These are phyloP conservation scores for Akanthomyces dipterigenus DNA, from an alignment of 2,329 filamentous ascomycete species.

Conservation along the genomic window DNA sequence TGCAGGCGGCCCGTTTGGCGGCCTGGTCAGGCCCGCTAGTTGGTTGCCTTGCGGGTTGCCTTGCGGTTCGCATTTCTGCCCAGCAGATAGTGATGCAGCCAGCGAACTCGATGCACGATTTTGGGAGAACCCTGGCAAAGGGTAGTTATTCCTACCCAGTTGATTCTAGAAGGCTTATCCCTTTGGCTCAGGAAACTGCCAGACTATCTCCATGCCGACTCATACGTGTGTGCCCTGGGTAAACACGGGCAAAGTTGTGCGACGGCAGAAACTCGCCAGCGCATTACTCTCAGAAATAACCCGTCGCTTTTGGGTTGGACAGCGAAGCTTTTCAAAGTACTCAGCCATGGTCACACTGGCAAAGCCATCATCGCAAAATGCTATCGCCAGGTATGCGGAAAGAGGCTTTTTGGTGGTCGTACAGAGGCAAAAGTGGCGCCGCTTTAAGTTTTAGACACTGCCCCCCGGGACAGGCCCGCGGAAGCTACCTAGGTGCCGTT, in stretches of 20 bases:
- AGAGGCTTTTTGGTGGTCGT: no score
- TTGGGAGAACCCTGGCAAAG: not conserved
- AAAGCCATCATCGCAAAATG: not conserved
- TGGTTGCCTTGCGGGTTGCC: slow-evolving; percentile 4
- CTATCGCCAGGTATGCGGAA: not conserved
- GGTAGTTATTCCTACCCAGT: not conserved
- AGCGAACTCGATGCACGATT: not conserved
- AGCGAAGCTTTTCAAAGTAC: not conserved
- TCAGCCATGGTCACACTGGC: not conserved
- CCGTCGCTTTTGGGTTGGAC: not conserved
- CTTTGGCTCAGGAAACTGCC: not conserved
- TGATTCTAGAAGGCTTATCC: not conserved
- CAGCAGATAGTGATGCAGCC: not conserved
- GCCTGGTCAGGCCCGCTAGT: not conserved
- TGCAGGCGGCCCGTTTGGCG: slow-evolving; percentile 8
- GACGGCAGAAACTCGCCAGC: not conserved
- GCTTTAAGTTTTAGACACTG: not conserved
- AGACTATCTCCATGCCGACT: not conserved
- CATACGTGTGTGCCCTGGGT: not conserved
- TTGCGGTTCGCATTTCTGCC: slow-evolving; percentile 2
- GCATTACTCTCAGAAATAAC: not conserved
- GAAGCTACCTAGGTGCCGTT: not conserved
- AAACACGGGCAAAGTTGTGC: not conserved
- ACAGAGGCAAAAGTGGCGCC: not conserved
- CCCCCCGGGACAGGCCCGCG: not conserved